Evolutionary conservation across 2,329 filamentous ascomycete genomes (phyloP).

Genomic region (Zelopaecilomyces penicillatus): DNA sequence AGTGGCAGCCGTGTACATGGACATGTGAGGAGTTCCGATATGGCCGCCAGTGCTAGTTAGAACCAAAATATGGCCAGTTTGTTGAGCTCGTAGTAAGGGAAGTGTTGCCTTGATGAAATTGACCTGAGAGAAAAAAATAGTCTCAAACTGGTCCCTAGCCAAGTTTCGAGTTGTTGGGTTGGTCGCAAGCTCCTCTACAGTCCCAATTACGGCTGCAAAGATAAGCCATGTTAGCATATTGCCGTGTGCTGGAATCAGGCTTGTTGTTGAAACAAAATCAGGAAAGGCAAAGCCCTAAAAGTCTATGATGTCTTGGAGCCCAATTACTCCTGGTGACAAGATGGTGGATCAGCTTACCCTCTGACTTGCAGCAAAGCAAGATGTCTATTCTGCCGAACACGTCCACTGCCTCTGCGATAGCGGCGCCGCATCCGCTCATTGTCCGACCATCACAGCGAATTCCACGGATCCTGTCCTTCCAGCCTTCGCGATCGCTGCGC

Average conservation of each 20-base stretch:
- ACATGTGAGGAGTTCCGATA: constrained; percentile 83
- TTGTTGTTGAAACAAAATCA: too few relatives aligned
- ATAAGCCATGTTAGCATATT: constrained; percentile 7
- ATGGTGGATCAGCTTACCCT: constrained; percentile 45
- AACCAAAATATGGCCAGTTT: constrained; percentile 82
- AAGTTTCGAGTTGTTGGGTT: constrained; percentile 65
- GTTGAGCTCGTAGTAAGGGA: constrained; percentile 68
- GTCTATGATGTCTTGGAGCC: too few relatives aligned
- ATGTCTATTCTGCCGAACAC: constrained; percentile 85
- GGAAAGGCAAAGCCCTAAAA: too few relatives aligned
- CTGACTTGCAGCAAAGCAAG: constrained; percentile 78
- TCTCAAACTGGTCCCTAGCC: constrained; percentile 85
- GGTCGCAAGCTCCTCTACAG: constrained; percentile 80
- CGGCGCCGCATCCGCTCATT: constrained; percentile 69
- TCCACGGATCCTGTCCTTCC: constrained; percentile 67
- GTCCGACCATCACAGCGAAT: constrained; percentile 55
- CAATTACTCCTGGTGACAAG: too few relatives aligned
- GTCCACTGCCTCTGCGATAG: constrained; percentile 76
- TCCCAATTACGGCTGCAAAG: constrained; percentile 66
- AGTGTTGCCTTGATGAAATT: constrained; percentile 90
- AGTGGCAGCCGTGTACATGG: constrained; percentile 84
- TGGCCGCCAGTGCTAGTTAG: constrained; percentile 87
- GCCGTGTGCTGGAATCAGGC: too few relatives aligned
- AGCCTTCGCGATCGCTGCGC: constrained; percentile 61
- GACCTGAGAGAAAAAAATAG: constrained; percentile 89